Conservation (phyloP, 495 filamentous ascomycete species). For the Aspergillus sparsus region DNA sequence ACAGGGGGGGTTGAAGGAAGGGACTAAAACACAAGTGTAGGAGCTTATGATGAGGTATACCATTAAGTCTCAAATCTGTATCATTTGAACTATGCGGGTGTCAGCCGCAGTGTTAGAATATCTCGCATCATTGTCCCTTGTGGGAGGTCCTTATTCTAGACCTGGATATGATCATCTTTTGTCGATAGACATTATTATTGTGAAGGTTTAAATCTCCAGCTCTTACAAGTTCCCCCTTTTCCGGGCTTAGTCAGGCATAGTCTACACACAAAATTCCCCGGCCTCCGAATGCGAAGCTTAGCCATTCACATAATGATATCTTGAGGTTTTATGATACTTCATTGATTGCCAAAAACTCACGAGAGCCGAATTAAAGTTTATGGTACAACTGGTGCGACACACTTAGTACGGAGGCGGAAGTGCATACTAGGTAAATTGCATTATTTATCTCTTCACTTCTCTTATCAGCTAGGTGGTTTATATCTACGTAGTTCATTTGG, state of each 20-base stretch:
- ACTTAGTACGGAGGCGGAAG: too few relatives aligned
- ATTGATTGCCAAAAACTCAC: too few relatives aligned
- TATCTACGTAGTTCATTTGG: too few relatives aligned
- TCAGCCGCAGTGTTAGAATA: neutral
- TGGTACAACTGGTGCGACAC: too few relatives aligned
- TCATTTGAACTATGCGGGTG: neutral
- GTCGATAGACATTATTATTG: neutral
- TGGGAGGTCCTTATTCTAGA: neutral
- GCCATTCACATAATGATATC: neutral
- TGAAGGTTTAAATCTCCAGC: neutral
- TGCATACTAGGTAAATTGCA: too few relatives aligned
- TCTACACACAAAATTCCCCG: too few relatives aligned
- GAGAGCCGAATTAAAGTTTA: too few relatives aligned
- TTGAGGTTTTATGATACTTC: too few relatives aligned
- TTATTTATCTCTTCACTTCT: too few relatives aligned
- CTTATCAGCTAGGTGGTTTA: too few relatives aligned
- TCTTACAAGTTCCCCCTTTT: neutral
- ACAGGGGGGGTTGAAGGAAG: slow-evolving; percentile 1
- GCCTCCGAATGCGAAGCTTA: neutral
- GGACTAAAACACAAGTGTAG: neutral
- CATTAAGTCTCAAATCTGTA: neutral
- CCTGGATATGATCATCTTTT: neutral
- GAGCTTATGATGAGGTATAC: slow-evolving; percentile 4
- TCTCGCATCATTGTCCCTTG: neutral
- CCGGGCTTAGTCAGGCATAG: neutral